A percentile compares a stretch with the other conserved stretches of the same genome.
These are phyloP conservation scores for Ceratobasidium sp. DNA, from an alignment of 1,284 basidiomycete genomes.

Conservation along the genomic window DNA sequence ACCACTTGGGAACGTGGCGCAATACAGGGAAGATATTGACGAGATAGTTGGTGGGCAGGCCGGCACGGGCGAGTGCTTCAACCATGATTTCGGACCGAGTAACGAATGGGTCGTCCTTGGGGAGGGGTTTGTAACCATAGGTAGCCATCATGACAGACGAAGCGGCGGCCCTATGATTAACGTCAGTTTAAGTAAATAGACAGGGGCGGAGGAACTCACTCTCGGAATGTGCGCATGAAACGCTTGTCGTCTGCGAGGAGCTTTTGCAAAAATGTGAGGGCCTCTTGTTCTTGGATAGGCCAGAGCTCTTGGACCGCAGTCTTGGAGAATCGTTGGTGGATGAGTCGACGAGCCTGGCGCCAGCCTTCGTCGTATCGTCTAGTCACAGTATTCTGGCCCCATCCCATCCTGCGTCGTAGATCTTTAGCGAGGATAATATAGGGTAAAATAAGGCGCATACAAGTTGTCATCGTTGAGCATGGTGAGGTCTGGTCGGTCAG, in stretches of 20 bases:
- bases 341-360: conserved; percentile 24
- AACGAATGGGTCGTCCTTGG: conserved; percentile 26
- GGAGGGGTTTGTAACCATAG: conserved; percentile 28
- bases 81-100: conserved; percentile 35
- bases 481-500: conserved; percentile 36
- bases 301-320: conserved; percentile 28
- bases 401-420: conserved; percentile 5
- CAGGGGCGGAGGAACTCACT: neutral
- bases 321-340: conserved; percentile 34
- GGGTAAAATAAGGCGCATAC: conserved; percentile 7
- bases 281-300: conserved; percentile 29
- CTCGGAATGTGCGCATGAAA: conserved; percentile 33
- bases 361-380: conserved; percentile 31
- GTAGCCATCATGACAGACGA: conserved; percentile 31
- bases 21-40: conserved; percentile 32
- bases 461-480: conserved; percentile 34
- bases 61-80: conserved; percentile 29
- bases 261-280: conserved; percentile 17
- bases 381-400: conserved; percentile 33
- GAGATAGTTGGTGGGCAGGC: conserved; percentile 23
- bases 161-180: conserved; percentile 12
- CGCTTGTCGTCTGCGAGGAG: conserved; percentile 16
- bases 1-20: conserved; percentile 36
- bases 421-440: neutral
- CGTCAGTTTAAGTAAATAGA: neutral